These are phyloP conservation scores for Hortaea werneckii DNA, from an alignment of 2,329 filamentous ascomycete genomes.

Conservation along the genomic window DNA sequence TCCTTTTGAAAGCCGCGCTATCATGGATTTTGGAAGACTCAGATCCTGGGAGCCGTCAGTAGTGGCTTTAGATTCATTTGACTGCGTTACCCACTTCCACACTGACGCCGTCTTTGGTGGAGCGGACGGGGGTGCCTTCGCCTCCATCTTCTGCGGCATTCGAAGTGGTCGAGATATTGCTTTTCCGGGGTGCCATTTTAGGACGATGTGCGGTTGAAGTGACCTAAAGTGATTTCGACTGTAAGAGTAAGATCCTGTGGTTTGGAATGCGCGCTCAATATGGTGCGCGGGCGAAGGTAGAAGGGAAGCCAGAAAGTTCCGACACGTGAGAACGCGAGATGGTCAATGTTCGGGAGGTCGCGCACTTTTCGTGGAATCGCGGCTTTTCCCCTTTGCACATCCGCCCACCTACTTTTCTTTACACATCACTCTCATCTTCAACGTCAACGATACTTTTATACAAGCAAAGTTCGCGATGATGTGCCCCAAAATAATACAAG, in stretches of 20 bases:
- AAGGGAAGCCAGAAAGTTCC: neutral
- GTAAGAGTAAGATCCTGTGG: no score
- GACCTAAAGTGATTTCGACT: no score
- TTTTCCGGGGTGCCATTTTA: slow-evolving; percentile 39
- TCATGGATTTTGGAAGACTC: slow-evolving; percentile 68
- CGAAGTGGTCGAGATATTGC: slow-evolving; percentile 32
- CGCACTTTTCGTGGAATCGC: neutral
- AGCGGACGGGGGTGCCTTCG: slow-evolving; percentile 17
- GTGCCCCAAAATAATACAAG: no score
- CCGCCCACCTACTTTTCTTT: neutral
- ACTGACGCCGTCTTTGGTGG: slow-evolving; percentile 30
- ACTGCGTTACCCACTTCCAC: slow-evolving; percentile 30
- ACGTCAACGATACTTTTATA: no score
- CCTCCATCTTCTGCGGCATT: slow-evolving; percentile 29
- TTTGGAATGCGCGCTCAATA: no score
- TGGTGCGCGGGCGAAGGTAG: neutral
- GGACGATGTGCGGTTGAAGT: neutral
- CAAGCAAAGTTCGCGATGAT: no score
- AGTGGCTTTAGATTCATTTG: neutral
- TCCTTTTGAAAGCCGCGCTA: slow-evolving; percentile 68
- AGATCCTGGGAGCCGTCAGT: slow-evolving; percentile 48
- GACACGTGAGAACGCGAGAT: slow-evolving; percentile 1
- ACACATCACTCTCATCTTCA: no score
- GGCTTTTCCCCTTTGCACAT: neutral
- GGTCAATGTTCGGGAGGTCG: neutral